Percentiles rank a stretch among this genome's conserved stretches.
Evolutionary conservation across 1,284 basidiomycete genomes (phyloP).

Genomic region (Tilletiaria anomala): DNA sequence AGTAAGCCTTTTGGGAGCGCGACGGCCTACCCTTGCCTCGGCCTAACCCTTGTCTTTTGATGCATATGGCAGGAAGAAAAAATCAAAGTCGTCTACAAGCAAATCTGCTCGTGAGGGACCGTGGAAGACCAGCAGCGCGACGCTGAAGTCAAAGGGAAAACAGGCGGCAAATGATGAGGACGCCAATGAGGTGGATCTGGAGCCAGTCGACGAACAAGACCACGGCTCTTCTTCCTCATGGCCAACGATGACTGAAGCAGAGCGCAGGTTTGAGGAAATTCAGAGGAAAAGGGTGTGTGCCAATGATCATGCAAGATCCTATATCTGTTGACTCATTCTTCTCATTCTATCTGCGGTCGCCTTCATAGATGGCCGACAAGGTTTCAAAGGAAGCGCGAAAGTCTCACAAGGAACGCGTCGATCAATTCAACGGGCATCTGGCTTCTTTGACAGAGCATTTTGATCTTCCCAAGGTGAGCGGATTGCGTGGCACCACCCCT

Average conservation of each 20-base stretch:
- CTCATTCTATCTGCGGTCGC: not conserved
- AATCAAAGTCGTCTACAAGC: constrained; percentile 14
- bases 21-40: not conserved
- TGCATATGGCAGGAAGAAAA: constrained; percentile 15
- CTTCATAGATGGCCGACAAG: constrained; percentile 55
- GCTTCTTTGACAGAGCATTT: constrained; percentile 80
- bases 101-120: not conserved
- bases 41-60: not conserved
- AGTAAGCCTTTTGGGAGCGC: too few species aligned
- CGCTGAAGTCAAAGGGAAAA: not conserved
- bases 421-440: constrained; percentile 66
- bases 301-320: not conserved
- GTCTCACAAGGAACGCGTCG: constrained; percentile 90
- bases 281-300: constrained; percentile 64
- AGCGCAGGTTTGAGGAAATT: constrained; percentile 71
- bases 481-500: too few species aligned
- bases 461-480: constrained; percentile 85
- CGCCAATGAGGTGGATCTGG: too few species aligned
- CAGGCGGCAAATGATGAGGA: too few species aligned
- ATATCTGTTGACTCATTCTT: constrained; percentile 1
- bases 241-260: constrained; percentile 69
- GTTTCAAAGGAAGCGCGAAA: constrained; percentile 66
- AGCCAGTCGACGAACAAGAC: not conserved
- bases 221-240: not conserved
- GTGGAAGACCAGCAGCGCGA: not conserved